These are phyloP conservation scores for Aspergillus sclerotiicarbonarius DNA, from an alignment of 495 filamentous ascomycete species.

Conservation along the genomic window DNA sequence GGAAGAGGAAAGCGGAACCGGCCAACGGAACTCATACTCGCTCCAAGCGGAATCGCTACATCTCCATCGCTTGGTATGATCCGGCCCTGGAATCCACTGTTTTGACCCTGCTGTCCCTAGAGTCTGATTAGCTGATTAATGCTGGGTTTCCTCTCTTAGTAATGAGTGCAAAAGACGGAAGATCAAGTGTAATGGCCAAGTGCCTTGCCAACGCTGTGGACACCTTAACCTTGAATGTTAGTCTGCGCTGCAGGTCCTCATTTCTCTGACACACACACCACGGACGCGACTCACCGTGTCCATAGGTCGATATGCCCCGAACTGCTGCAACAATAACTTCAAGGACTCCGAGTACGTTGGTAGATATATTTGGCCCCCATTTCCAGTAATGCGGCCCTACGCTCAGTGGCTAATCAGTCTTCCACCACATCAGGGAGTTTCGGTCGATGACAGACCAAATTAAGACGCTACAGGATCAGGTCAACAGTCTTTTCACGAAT, in stretches of 20 bases:
- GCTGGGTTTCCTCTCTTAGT: conserved; percentile 23
- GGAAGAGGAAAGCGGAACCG: conserved; percentile 51
- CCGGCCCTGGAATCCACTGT: conserved; percentile 9
- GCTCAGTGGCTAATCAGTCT: conserved; percentile 12
- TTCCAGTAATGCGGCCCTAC: background rate
- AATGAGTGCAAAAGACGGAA: conserved; percentile 94
- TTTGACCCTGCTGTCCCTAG: background rate
- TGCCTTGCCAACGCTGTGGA: conserved; percentile 83
- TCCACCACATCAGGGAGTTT: conserved; percentile 58
- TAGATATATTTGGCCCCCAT: background rate
- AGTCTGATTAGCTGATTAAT: background rate
- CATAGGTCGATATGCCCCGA: conserved; percentile 74
- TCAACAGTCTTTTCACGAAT: conserved; percentile 69
- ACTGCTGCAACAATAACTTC: conserved; percentile 79
- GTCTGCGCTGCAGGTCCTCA: conserved; percentile 8
- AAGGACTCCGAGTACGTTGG: conserved; percentile 71
- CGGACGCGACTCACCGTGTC: conserved; percentile 2
- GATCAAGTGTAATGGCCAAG: conserved; percentile 93
- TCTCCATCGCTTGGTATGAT: conserved; percentile 84
- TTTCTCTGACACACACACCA: background rate
- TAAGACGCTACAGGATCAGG: conserved; percentile 74
- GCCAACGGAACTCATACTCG: conserved; percentile 47
- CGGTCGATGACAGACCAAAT: conserved; percentile 74
- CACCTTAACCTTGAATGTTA: conserved; percentile 80
- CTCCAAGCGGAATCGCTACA: conserved; percentile 69